Base-by-base conservation (phyloP, 1,139 yeast species). In the Candida anutae region DNA sequence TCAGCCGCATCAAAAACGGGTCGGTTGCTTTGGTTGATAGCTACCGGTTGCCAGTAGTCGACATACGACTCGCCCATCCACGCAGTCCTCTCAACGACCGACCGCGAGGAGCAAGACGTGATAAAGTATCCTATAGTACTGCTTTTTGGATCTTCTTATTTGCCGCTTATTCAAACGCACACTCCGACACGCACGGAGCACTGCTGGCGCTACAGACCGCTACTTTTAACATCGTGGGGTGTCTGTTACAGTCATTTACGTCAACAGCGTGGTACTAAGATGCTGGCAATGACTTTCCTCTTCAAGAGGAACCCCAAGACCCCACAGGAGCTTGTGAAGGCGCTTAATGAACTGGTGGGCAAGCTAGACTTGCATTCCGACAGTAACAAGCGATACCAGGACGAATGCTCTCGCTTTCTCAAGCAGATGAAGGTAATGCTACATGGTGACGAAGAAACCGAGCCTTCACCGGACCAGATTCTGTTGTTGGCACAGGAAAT, bases 231-330 rank as follows among this genome's bases (percentile, higher is more conserved):
- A n/a, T n/a, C n/a, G n/a, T n/a, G n/a, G n/a, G n/a, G n/a, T n/a
- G n/a, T n/a, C n/a, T n/a, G n/a, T n/a, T n/a, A n/a, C n/a, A n/a
- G n/a, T n/a, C n/a, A n/a, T n/a, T n/a, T n/a, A n/a, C n/a, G n/a
- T n/a, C n/a, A n/a, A n/a, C n/a, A n/a, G n/a, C n/a, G n/a, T n/a
- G n/a, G n/a, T n/a, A n/a, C n/a, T n/a, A n/a, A n/a, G n/a, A n/a
- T n/a, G n/a, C n/a, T n/a, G 9, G 16, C 21, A 12, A 85, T 88
- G 95, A 82, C 96, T 13, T 88, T 88, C 47, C 63, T 90, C 45
- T 88, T 90, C 67, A 82, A 85, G 42, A 69, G 95, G 48, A 83
- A 79, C 49, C 95, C 94, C n/a, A 85, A 85, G 53, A 78, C 95
- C 3, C 94, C 96, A 2, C 74, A 71, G 21, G 98, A 90, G 46